phyloP scores from a whole-genome alignment of 306 rosid species.

The Acmispon strigosus region DNA sequence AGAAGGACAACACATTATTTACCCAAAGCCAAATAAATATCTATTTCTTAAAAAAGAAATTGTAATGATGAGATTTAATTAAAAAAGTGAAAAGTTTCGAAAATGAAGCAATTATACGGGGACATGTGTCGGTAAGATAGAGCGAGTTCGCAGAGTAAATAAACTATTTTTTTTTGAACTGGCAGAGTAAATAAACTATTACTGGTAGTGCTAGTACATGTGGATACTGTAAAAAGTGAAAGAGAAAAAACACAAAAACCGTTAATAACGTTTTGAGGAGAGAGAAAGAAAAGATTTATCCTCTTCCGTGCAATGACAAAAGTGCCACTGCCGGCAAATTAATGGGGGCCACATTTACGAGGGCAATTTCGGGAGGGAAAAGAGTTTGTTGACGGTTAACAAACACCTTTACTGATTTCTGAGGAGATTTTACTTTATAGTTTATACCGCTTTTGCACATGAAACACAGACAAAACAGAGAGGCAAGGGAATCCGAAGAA shows the following conservation, averaged over 20 bases:
- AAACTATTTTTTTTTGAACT: neutral
- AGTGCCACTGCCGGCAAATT: neutral
- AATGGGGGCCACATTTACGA: neutral
- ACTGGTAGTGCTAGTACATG: too few species aligned
- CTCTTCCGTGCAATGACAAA: constrained; percentile 11
- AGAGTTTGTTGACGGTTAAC: constrained; percentile 24
- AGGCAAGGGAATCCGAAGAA: constrained; percentile 42
- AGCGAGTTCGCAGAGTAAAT: neutral
- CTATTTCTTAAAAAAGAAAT: neutral
- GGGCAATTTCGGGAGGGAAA: constrained; percentile 31
- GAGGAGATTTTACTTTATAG: neutral
- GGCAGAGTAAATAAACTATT: neutral
- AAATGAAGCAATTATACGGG: neutral
- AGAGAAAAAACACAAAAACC: constrained; percentile 27
- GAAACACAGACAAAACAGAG: neutral
- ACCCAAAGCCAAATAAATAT: neutral
- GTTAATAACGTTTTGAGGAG: constrained; percentile 36
- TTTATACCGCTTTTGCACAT: neutral
- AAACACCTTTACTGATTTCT: neutral
- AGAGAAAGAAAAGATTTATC: constrained; percentile 4
- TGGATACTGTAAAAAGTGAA: constrained; percentile 1
- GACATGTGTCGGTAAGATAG: neutral
- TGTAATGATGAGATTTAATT: neutral
- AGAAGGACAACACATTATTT: neutral
- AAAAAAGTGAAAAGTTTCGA: neutral